Base-by-base conservation (phyloP, 1,139 yeast genomes). In the Yamadazyma conglobata region DNA sequence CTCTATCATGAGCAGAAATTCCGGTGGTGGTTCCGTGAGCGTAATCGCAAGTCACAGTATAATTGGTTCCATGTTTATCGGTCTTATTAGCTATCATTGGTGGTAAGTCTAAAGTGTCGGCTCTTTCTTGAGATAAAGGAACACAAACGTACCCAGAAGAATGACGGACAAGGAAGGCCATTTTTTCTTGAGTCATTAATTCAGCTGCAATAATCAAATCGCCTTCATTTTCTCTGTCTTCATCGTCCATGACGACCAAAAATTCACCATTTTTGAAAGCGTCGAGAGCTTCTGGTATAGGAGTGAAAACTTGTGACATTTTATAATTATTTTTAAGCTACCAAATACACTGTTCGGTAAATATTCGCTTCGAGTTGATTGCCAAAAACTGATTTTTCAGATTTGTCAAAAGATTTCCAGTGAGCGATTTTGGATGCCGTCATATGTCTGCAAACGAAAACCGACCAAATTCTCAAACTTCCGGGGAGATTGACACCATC, bases 11-110 rank as follows among this genome's bases (percentile, higher is more conserved):
- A 5, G 98, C 97, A 19, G 95, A 83, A 33, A 91, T 93, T 10
- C 99, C 99, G 0, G 98, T 91, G n/a, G 98, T 86, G 22, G 97
- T 89, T 19, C 95, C 95, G 34, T 77, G 73, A 21, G 70, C 77
- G 44, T 67, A 79, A 56, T 93, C 99, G 37, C 88, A 86, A 2
- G 97, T 86, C 29, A 91, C 79, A 1, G 98, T 91, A 60, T 91
- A 93, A 3, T 97, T 97, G 5, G 99, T 93, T 10, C 95, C 95
- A 51, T 91, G 96, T 56, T 95, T 79, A 54, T 93, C 98, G 6
- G 83, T 71, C 43, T 57, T 54, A 40, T 72, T 56, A 11, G 70
- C 62, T 34, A 79, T 60, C 95, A 93, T 84, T 31, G 86, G 73
- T 22, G 89, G 95, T 38, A 93, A 71, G 24, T 82, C 82, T 33